phyloP scores from a whole-genome alignment of 2,329 filamentous ascomycete genomes.

The Neonectria neomacrospora region DNA sequence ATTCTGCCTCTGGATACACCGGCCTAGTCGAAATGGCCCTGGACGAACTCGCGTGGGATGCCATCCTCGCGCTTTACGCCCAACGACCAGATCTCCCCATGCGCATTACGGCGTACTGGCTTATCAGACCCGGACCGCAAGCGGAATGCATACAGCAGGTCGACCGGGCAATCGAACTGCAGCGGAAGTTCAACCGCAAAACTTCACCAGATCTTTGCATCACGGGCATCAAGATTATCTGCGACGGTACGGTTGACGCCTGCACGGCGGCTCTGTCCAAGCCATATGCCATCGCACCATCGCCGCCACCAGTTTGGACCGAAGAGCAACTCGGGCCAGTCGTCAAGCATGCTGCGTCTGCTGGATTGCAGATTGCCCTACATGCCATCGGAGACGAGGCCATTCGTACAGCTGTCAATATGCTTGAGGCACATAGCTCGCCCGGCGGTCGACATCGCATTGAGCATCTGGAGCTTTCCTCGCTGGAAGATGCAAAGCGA shows the following conservation, averaged over 20 bases:
- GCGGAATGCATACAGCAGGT: slow-evolving; percentile 52
- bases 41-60: slow-evolving; percentile 57
- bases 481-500: slow-evolving; percentile 20
- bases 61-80: slow-evolving; percentile 46
- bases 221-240: slow-evolving; percentile 70
- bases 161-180: slow-evolving; percentile 52
- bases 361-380: slow-evolving; percentile 17
- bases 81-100: slow-evolving; percentile 48
- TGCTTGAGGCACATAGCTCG: slow-evolving; percentile 13
- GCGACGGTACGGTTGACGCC: slow-evolving; percentile 70
- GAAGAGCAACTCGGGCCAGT: slow-evolving; percentile 9
- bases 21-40: slow-evolving; percentile 61
- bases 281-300: slow-evolving; percentile 55
- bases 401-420: slow-evolving; percentile 21
- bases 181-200: slow-evolving; percentile 47
- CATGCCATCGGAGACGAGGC: slow-evolving; percentile 40
- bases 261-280: slow-evolving; percentile 68
- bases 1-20: slow-evolving; percentile 55
- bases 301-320: slow-evolving; percentile 12
- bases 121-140: slow-evolving; percentile 51
- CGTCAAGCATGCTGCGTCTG: slow-evolving; percentile 12
- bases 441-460: slow-evolving; percentile 20
- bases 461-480: slow-evolving; percentile 21
- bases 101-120: slow-evolving; percentile 57
- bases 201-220: slow-evolving; percentile 55